Evolutionary conservation across 2,329 filamentous ascomycete genomes (phyloP), one percentile per base, ranked within the genome.

Genomic region (Rasamsonia emersonii): DNA sequence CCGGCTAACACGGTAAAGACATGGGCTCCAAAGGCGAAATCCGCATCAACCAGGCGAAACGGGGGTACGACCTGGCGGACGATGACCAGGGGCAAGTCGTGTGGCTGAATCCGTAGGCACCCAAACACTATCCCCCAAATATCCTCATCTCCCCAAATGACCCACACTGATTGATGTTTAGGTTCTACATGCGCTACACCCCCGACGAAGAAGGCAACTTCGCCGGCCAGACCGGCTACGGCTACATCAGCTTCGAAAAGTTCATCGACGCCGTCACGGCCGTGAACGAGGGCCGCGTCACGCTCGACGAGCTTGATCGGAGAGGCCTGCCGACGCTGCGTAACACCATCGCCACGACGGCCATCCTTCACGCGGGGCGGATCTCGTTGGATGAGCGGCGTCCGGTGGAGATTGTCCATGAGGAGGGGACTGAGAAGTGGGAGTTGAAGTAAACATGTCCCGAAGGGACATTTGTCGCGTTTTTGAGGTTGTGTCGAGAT

Each of bases 121-220:
- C 8, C 23, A 3, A n/a, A n/a, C n/a, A n/a, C n/a, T n/a, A n/a
- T n/a, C n/a, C n/a, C n/a, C n/a, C n/a, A n/a, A n/a, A n/a, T n/a
- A n/a, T n/a, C n/a, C n/a, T n/a, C n/a, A n/a, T n/a, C n/a, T n/a
- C n/a, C 7, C 27, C 10, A 34, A 24, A 25, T 3, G 15, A 26
- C 21, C 14, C 20, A 14, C 9, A 18, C 19, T 33, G 14, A 13
- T 10, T 24, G 14, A 18, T 18, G 18, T 5, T 1, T 20, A 71
- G 68, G 9, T 93, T 93, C 62, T 93, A 93, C 64, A 93, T 93
- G 86, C 80, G 82, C 49, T 94, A 94, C 51, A 84, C 86, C 9
- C 86, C 88, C 13, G 86, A 94, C 51, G 88, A 94, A 65, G 84
- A 93, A 58, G 89, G 88, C 33, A 93, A 95, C 63, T 95, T 95